Evolutionary conservation across 192 early-diverging fungal genomes (phyloP).

Genomic region (Rhizoclosmatium sp.): DNA sequence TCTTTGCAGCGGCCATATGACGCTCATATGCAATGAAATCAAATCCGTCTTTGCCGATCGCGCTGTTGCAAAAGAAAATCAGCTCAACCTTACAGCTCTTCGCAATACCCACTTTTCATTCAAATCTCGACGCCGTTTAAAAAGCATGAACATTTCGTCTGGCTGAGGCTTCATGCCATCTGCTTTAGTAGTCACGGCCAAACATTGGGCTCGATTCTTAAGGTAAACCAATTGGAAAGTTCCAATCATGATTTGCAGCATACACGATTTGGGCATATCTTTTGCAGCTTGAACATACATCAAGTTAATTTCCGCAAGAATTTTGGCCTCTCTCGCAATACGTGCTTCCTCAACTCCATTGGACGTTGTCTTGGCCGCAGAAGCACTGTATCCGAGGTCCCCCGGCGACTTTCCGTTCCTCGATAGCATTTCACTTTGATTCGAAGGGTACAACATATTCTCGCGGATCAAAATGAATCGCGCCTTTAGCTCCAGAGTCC

Average conservation of each 20-base stretch:
- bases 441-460: slow-evolving; percentile 33
- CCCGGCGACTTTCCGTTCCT: slow-evolving; percentile 8
- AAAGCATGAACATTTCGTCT: slow-evolving; percentile 52
- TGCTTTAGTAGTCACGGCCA: slow-evolving; percentile 43
- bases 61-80: neutral
- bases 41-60: slow-evolving; percentile 43
- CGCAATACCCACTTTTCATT: slow-evolving; percentile 38
- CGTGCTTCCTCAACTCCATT: slow-evolving; percentile 1
- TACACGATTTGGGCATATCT: slow-evolving; percentile 39
- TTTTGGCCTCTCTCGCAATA: slow-evolving; percentile 10
- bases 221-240: slow-evolving; percentile 48
- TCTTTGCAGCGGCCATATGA: slow-evolving; percentile 38
- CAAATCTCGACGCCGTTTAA: slow-evolving; percentile 40
- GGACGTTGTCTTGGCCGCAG: neutral
- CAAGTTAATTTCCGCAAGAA: slow-evolving; percentile 32
- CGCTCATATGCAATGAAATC: slow-evolving; percentile 54
- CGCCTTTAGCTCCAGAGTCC: slow-evolving; percentile 41
- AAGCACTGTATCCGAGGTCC: neutral
- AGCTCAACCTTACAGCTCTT: slow-evolving; percentile 21
- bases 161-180: slow-evolving; percentile 33
- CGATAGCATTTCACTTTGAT: slow-evolving; percentile 30
- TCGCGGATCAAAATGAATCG: slow-evolving; percentile 39
- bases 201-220: slow-evolving; percentile 49
- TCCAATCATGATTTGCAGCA: slow-evolving; percentile 44
- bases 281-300: slow-evolving; percentile 28